Percentiles rank a stretch among this genome's conserved stretches.
These are phyloP conservation scores for Pulveroboletus sp. DNA, from an alignment of 768 basidiomycete genomes.

Conservation along the genomic window DNA sequence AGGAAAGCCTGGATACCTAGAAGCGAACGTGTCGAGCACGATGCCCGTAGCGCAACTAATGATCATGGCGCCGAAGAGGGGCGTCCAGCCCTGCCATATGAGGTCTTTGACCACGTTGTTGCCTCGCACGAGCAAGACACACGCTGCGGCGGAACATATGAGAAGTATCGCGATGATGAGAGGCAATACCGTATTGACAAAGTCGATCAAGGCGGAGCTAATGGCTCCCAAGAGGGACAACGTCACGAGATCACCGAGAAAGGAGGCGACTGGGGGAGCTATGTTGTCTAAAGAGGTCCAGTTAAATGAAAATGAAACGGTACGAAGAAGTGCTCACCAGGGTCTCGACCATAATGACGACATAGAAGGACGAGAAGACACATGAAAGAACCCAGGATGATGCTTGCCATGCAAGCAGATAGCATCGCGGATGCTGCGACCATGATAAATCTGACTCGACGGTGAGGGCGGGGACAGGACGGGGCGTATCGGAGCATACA, in stretches of 20 bases:
- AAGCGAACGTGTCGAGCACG: conserved; percentile 86
- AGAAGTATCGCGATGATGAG: conserved; percentile 49
- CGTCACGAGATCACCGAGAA: conserved; percentile 90
- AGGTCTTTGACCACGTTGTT: conserved; percentile 71
- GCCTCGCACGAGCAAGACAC: conserved; percentile 52
- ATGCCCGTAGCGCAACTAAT: conserved; percentile 88
- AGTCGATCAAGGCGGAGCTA: conserved; percentile 66
- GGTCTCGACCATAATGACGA: conserved; percentile 71
- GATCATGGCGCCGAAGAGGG: conserved; percentile 85
- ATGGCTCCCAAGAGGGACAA: conserved; percentile 75
- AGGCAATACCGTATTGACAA: conserved; percentile 63
- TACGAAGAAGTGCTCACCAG: conserved; percentile 49
- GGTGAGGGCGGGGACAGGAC: conserved; percentile 4
- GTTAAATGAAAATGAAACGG: background rate
- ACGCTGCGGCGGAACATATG: conserved; percentile 46
- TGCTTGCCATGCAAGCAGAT: conserved; percentile 70
- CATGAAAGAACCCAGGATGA: conserved; percentile 91
- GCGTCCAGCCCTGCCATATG: conserved; percentile 82
- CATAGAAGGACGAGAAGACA: conserved; percentile 76
- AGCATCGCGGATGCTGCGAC: conserved; percentile 77
- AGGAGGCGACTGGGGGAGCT: conserved; percentile 88
- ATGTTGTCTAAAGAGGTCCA: conserved; percentile 69
- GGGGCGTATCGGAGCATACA: conserved; percentile 7
- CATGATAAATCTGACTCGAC: conserved; percentile 58
- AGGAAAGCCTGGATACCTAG: conserved; percentile 82